Evolutionary conservation across 1,284 basidiomycete genomes (phyloP).

Genomic region (Cronartium quercuum): DNA sequence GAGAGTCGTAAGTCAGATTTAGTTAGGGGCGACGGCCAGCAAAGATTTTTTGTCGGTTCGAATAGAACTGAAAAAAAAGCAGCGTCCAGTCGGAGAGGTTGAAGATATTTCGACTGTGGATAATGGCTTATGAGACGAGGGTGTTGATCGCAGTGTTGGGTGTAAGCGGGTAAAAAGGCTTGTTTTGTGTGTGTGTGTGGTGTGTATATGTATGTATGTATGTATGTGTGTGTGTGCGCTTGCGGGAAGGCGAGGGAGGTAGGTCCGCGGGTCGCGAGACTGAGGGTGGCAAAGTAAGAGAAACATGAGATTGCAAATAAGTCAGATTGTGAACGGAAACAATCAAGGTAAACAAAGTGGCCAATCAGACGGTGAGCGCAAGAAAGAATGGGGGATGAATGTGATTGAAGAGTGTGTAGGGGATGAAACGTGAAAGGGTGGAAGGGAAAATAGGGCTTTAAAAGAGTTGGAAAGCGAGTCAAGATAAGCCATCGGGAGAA

Average conservation of each 20-base stretch:
- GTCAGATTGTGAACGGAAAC: neutral
- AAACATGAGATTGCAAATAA: neutral
- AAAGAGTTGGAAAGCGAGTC: neutral
- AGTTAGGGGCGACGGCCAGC: constrained; percentile 18
- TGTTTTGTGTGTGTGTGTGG: too few species aligned
- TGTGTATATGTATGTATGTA: too few species aligned
- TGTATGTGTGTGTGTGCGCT: too few species aligned
- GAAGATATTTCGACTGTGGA: neutral
- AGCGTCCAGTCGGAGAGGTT: constrained; percentile 27
- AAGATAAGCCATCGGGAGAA: neutral
- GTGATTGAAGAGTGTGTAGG: constrained; percentile 4
- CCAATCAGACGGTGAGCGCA: neutral
- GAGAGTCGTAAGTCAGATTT: neutral
- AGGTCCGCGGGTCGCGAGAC: constrained; percentile 37
- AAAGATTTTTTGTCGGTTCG: neutral
- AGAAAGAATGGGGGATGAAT: constrained; percentile 5
- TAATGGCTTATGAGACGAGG: neutral
- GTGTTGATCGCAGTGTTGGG: neutral
- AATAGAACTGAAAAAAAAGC: neutral
- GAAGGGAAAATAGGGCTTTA: neutral
- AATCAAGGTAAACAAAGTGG: neutral
- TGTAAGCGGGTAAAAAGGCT: neutral
- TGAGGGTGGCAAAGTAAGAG: neutral
- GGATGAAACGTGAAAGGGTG: neutral
- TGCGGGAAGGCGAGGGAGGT: constrained; percentile 11